A percentile compares a stretch with the other conserved stretches of the same genome.
Evolutionary conservation across 345 rosid species (phyloP).

Genomic region (Eucalyptus fibrosa): DNA sequence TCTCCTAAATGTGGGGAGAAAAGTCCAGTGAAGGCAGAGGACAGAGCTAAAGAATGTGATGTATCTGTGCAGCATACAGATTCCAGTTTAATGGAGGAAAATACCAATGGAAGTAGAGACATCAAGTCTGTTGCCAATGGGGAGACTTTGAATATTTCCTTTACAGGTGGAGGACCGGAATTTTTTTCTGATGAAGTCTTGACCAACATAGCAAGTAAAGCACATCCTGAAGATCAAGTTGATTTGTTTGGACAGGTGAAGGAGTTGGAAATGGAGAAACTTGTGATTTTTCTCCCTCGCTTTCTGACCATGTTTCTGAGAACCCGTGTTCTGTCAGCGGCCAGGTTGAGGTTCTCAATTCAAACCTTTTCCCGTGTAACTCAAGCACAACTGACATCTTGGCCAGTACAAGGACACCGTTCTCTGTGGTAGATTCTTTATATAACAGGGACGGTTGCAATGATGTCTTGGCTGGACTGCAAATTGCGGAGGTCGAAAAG

Average conservation of each 20-base stretch:
- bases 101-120: neutral
- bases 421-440: slow-evolving; percentile 1
- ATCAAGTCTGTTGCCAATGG: neutral
- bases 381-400: neutral
- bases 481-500: neutral
- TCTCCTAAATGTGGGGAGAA: slow-evolving; percentile 21
- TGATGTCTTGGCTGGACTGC: neutral
- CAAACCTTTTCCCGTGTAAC: neutral
- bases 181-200: neutral
- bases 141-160: neutral
- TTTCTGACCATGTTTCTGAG: neutral
- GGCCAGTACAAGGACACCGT: neutral
- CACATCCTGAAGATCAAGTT: neutral
- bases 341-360: neutral
- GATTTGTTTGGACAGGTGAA: neutral
- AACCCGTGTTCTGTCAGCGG: neutral
- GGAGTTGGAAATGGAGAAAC: neutral
- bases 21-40: slow-evolving; percentile 1
- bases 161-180: neutral
- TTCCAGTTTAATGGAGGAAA: neutral
- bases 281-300: neutral
- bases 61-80: neutral
- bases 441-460: neutral
- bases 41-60: neutral
- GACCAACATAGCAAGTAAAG: neutral